Base-by-base conservation (phyloP, 805 yeast genomes). In the Myxozyma kluyveri region DNA sequence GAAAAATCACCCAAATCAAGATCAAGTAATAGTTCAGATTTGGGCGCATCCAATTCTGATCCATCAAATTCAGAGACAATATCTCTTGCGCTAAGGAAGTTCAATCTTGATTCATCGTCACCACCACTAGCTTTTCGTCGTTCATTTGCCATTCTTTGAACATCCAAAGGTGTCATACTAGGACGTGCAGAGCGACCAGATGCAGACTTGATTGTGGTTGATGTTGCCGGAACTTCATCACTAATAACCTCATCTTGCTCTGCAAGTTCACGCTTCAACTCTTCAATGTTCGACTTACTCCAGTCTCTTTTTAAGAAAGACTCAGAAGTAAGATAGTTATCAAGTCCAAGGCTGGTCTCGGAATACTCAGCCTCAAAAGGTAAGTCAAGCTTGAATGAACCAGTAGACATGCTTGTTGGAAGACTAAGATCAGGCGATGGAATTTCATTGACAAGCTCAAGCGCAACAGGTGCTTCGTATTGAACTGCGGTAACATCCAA, bases 151-250 rank as follows among this genome's bases (percentile, higher is more conserved):
- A 56, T 29, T 5, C 43, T 42, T 7, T 18, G 31, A 17, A 42
- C 46, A 17, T 56, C 58, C 1, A 51, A 49, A 17, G 60, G 58
- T n/a, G 50, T 33, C 40, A 56, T 31, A 33, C 60, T 56, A 12
- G 57, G 57, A 6, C 60, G 31, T 2, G 57, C 49, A 38, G 46
- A 37, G 6, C 47, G 39, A 2, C 60, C 58, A 4, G 52, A 38
- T 3, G 50, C 24, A 29, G 60, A 42, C 39, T 45, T 49, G 32
- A 56, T 53, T 2, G 60, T 56, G 12, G 40, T 31, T 12, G 46
- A 29, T 27, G 32, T 27, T 10, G 40, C 33, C 14, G 33, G 33
- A 29, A 29, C 33, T 29, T 29, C 33, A 9, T 9, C 12, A 14
- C 14, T 14, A 29, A 29, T 29, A 9, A 14, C 33, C 14, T 29